Evolutionary conservation across 2,329 filamentous ascomycete genomes (phyloP).

Genomic region (Phaeosphaeria sp.): DNA sequence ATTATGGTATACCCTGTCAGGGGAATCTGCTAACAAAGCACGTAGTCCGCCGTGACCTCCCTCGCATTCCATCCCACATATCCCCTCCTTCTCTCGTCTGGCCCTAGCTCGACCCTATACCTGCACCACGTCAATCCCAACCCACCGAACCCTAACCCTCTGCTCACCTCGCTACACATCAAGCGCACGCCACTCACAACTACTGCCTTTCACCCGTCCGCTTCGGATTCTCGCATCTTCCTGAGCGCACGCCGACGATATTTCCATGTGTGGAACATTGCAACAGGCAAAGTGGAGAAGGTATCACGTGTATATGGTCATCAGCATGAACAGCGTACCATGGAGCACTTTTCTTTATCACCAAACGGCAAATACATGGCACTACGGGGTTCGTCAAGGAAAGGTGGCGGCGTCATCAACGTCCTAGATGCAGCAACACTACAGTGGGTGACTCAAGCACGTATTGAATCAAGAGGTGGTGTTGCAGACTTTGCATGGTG

Average conservation of each 20-base stretch:
- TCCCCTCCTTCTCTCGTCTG: slow-evolving; percentile 88
- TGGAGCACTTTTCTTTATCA: slow-evolving; percentile 89
- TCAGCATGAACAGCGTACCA: slow-evolving; percentile 80
- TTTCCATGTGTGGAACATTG: slow-evolving; percentile 93
- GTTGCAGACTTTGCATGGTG: slow-evolving; percentile 95
- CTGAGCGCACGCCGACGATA: slow-evolving; percentile 87
- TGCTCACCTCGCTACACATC: slow-evolving; percentile 88
- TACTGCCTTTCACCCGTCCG: slow-evolving; percentile 75
- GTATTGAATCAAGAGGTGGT: slow-evolving; percentile 81
- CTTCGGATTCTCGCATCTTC: slow-evolving; percentile 78
- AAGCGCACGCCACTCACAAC: slow-evolving; percentile 82
- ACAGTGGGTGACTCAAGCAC: slow-evolving; percentile 85
- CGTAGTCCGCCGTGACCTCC: slow-evolving; percentile 74
- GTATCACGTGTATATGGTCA: slow-evolving; percentile 77
- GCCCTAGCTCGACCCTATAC: slow-evolving; percentile 82
- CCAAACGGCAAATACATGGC: slow-evolving; percentile 88
- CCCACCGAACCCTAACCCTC: slow-evolving; percentile 80
- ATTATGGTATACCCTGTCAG: not conserved
- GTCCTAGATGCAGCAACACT: slow-evolving; percentile 78
- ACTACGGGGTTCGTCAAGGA: slow-evolving; percentile 77
- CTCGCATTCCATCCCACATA: slow-evolving; percentile 89
- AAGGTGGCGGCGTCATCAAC: slow-evolving; percentile 88
- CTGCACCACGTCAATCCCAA: slow-evolving; percentile 86
- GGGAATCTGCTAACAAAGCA: slow-evolving; percentile 16
- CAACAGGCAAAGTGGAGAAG: slow-evolving; percentile 82